Percentiles rank a stretch among this genome's conserved stretches.
Evolutionary conservation across 1,284 basidiomycete genomes (phyloP).

Genomic region (Austroboletus niveus): DNA sequence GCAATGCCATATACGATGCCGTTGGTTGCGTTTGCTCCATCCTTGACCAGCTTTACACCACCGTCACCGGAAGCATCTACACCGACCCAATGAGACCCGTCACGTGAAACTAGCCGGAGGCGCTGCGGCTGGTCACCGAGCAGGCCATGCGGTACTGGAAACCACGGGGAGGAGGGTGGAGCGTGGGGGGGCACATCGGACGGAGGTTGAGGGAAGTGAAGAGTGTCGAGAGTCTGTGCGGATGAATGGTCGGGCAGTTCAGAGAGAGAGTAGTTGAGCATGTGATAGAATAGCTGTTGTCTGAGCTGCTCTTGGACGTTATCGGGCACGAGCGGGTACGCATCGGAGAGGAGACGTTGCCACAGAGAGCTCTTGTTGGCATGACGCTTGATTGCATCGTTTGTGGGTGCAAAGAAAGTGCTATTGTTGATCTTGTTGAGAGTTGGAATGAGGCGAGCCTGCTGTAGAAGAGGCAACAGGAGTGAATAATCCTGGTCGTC

Average conservation of each 20-base stretch:
- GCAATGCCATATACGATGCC: constrained; percentile 80
- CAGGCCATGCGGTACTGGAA: constrained; percentile 78
- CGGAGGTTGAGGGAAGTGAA: constrained; percentile 67
- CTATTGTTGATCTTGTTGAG: constrained; percentile 81
- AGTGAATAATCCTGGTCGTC: constrained; percentile 78
- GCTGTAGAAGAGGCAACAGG: constrained; percentile 80
- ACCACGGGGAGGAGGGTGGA: constrained; percentile 81
- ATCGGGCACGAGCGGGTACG: constrained; percentile 48
- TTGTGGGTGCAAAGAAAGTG: constrained; percentile 94
- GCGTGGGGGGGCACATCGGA: constrained; percentile 54
- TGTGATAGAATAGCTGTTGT: constrained; percentile 93
- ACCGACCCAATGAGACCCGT: constrained; percentile 57
- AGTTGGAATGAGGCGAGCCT: constrained; percentile 86
- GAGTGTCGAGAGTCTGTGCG: constrained; percentile 53
- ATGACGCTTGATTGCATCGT: constrained; percentile 76
- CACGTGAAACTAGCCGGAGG: constrained; percentile 59
- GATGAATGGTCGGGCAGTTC: constrained; percentile 42
- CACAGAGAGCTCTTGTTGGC: constrained; percentile 45
- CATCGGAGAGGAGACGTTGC: constrained; percentile 43
- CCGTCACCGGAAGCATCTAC: constrained; percentile 71
- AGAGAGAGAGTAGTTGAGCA: constrained; percentile 82
- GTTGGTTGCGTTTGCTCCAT: constrained; percentile 59
- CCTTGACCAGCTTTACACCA: constrained; percentile 63
- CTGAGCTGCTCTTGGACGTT: constrained; percentile 85
- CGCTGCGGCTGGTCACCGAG: constrained; percentile 84